A percentile compares a stretch with the other conserved stretches of the same genome.
Conservation (phyloP, 306 rosid species). For the Calophaca sinica region DNA sequence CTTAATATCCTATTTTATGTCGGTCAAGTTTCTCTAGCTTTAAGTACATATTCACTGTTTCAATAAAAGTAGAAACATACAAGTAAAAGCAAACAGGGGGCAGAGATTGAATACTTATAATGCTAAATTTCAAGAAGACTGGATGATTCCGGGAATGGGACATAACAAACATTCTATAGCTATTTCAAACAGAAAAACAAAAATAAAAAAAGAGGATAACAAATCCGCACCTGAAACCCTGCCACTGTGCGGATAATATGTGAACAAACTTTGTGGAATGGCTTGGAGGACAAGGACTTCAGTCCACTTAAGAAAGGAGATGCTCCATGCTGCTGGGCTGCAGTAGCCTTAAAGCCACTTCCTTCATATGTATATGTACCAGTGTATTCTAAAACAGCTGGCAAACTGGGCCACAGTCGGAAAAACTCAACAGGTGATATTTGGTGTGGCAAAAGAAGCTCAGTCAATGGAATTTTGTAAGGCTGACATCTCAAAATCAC, state of each 20-base stretch:
- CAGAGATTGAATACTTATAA: slow-evolving; percentile 26
- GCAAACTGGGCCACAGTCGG: slow-evolving; percentile 98
- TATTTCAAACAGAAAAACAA: not conserved
- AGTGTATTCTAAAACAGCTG: slow-evolving; percentile 87
- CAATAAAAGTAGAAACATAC: slow-evolving; percentile 25
- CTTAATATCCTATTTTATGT: slow-evolving; percentile 9
- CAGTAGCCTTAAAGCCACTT: slow-evolving; percentile 97
- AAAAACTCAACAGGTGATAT: slow-evolving; percentile 97
- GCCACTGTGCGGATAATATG: slow-evolving; percentile 96
- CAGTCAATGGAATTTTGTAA: slow-evolving; percentile 91
- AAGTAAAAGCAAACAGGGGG: slow-evolving; percentile 31
- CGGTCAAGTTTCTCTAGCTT: slow-evolving; percentile 21
- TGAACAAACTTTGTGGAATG: slow-evolving; percentile 97
- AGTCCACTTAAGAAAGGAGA: slow-evolving; percentile 97
- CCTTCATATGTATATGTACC: slow-evolving; percentile 99
- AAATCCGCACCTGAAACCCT: slow-evolving; percentile 83
- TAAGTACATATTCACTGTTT: slow-evolving; percentile 17
- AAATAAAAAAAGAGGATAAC: slow-evolving; percentile 3
- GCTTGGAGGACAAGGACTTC: slow-evolving; percentile 90
- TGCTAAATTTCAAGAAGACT: slow-evolving; percentile 1
- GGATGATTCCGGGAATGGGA: slow-evolving; percentile 23
- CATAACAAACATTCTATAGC: slow-evolving; percentile 15
- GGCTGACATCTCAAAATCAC: slow-evolving; percentile 97
- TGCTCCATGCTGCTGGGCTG: slow-evolving; percentile 97
- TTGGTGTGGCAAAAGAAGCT: slow-evolving; percentile 89